phyloP scores from a whole-genome alignment of 805 yeast genomes.

The Starmerella scarabaei region DNA sequence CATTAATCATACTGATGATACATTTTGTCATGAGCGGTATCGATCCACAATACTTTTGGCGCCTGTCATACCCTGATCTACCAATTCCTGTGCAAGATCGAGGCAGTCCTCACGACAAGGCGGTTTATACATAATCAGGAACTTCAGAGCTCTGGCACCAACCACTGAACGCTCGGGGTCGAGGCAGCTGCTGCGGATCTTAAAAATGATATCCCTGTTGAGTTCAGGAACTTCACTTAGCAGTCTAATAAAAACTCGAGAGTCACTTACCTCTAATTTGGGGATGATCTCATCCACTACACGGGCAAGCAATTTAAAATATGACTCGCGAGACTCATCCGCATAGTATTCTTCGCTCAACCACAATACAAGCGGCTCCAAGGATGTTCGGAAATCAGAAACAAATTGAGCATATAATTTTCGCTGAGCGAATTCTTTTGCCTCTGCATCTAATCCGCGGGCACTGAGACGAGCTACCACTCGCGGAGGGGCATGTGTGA shows the following conservation, averaged over 20 bases:
- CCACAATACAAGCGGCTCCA: constrained; percentile 80
- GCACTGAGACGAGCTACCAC: constrained; percentile 27
- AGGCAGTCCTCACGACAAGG: constrained; percentile 47
- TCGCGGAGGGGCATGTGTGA: constrained; percentile 14
- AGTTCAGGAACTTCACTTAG: constrained; percentile 79
- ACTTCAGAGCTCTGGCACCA: constrained; percentile 70
- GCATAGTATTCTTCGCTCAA: constrained; percentile 87
- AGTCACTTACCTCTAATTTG: constrained; percentile 66
- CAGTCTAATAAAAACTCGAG: constrained; percentile 67
- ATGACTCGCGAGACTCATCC: constrained; percentile 82
- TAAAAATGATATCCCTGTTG: constrained; percentile 45
- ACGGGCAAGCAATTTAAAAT: constrained; percentile 55
- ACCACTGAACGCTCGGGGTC: constrained; percentile 74
- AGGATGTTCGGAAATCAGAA: constrained; percentile 54
- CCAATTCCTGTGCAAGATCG: constrained; percentile 27
- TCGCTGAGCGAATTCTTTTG: constrained; percentile 45
- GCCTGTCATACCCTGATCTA: constrained; percentile 20
- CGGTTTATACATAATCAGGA: constrained; percentile 78
- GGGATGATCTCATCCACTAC: constrained; percentile 72
- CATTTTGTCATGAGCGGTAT: constrained; percentile 18
- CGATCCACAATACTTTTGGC: constrained; percentile 22
- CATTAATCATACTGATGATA: not conserved
- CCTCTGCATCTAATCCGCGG: constrained; percentile 43
- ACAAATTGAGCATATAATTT: constrained; percentile 61
- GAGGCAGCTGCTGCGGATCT: constrained; percentile 58